Evolutionary conservation across 257 asterid species (phyloP).

Genomic region (Solanum pennellii): DNA sequence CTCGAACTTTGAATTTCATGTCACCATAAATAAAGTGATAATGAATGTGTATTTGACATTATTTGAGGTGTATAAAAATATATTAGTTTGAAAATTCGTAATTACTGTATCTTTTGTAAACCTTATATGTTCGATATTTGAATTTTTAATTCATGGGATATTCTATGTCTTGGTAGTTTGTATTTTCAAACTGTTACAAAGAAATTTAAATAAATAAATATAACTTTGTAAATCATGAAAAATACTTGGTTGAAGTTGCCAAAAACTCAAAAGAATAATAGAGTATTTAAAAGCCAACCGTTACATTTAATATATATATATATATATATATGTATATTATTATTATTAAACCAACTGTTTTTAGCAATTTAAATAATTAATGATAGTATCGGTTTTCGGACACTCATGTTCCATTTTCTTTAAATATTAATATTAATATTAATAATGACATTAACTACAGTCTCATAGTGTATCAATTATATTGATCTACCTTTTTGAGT

Average conservation of each 20-base stretch:
- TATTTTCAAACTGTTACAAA: background rate
- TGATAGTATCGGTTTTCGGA: background rate
- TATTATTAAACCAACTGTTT: background rate
- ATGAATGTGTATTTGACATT: background rate
- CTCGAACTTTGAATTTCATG: too few species aligned
- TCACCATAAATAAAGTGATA: too few species aligned
- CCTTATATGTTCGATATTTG: background rate
- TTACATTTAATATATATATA: too few species aligned
- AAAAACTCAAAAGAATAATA: too few species aligned
- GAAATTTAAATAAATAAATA: too few species aligned
- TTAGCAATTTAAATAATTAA: background rate
- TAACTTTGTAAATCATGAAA: too few species aligned
- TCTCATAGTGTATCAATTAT: background rate
- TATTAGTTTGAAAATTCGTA: background rate
- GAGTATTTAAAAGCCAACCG: too few species aligned
- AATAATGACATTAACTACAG: background rate
- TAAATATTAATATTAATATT: too few species aligned
- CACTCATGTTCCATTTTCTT: background rate
- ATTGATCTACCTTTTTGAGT: background rate
- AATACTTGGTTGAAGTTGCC: too few species aligned
- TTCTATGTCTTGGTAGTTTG: background rate
- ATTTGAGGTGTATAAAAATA: background rate
- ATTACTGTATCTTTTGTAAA: background rate
- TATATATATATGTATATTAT: too few species aligned
- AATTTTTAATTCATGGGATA: background rate